phyloP scores from a whole-genome alignment of 352 stramenopile species.

The Phytophthora multivora region DNA sequence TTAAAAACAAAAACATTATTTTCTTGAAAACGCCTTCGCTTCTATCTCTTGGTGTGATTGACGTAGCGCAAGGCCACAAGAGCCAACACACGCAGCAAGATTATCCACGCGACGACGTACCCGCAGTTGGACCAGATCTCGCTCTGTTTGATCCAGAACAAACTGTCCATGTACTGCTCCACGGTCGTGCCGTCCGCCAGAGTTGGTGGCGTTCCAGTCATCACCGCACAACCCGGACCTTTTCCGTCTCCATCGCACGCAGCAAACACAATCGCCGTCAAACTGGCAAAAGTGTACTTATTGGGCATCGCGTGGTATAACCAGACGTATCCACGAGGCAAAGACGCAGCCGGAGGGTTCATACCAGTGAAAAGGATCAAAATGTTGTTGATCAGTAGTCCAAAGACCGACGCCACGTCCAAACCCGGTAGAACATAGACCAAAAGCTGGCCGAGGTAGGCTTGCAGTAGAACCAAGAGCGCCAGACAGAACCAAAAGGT shows the following conservation, averaged over 20 bases:
- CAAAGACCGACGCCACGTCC: slow-evolving; percentile 6
- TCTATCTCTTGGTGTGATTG: slow-evolving; percentile 37
- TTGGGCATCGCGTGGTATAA: slow-evolving; percentile 5
- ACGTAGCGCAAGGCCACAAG: slow-evolving; percentile 48
- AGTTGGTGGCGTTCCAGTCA: slow-evolving; percentile 5
- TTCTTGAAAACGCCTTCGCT: background rate
- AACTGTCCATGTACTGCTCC: slow-evolving; percentile 34
- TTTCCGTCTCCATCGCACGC: slow-evolving; percentile 3
- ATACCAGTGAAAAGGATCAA: slow-evolving; percentile 18
- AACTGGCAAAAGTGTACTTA: slow-evolving; percentile 26
- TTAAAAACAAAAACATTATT: no score
- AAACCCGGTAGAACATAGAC: slow-evolving; percentile 8
- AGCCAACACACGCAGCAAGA: slow-evolving; percentile 35
- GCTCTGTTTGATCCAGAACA: slow-evolving; percentile 45
- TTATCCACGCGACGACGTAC: slow-evolving; percentile 36
- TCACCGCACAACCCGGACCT: slow-evolving; percentile 8
- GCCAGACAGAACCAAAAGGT: slow-evolving; percentile 19
- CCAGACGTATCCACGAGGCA: slow-evolving; percentile 15
- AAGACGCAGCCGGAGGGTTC: slow-evolving; percentile 2
- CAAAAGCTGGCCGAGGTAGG: slow-evolving; percentile 14
- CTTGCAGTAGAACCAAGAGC: slow-evolving; percentile 14
- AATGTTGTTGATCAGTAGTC: slow-evolving; percentile 5
- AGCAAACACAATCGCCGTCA: slow-evolving; percentile 29
- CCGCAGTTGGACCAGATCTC: slow-evolving; percentile 34
- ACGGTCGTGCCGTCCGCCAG: slow-evolving; percentile 4